These are phyloP conservation scores for Jackrogersella multiformis DNA, from an alignment of 495 filamentous ascomycete genomes.

Conservation along the genomic window DNA sequence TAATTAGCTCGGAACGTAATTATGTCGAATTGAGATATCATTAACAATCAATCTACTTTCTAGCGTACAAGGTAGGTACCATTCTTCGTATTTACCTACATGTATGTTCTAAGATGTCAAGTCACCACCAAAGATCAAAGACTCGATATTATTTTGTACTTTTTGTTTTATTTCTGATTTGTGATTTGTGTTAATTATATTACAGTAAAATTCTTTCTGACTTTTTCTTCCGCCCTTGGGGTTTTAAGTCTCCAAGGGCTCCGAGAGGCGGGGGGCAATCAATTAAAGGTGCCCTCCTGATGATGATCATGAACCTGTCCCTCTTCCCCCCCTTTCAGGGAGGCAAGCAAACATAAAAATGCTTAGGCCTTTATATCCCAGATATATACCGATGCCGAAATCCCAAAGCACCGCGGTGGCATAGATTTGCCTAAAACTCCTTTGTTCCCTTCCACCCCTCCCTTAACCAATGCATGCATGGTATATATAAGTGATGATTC, in stretches of 20 bases:
- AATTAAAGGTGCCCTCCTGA: conserved; percentile 42
- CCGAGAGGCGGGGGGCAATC: conserved; percentile 43
- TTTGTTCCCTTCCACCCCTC: conserved; percentile 20
- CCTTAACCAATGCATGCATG: conserved; percentile 44
- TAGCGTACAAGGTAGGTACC: neutral
- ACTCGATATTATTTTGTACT: conserved; percentile 19
- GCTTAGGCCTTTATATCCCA: conserved; percentile 40
- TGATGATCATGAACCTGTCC: conserved; percentile 41
- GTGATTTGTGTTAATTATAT: conserved; percentile 32
- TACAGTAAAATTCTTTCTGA: conserved; percentile 17
- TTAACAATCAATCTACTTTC: neutral
- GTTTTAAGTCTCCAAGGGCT: conserved; percentile 37
- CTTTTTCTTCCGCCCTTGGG: conserved; percentile 18
- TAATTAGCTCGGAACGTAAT: conserved; percentile 25
- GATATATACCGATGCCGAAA: conserved; percentile 33
- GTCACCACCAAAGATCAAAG: conserved; percentile 10
- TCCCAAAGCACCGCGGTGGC: no score
- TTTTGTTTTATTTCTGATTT: conserved; percentile 29
- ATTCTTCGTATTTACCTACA: neutral
- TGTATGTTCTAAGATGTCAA: neutral
- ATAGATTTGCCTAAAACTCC: conserved; percentile 41
- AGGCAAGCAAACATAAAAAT: conserved; percentile 23
- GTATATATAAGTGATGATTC: conserved; percentile 45
- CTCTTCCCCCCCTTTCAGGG: conserved; percentile 22
- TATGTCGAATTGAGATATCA: neutral